A percentile compares a stretch with the other conserved stretches of the same genome.
Evolutionary conservation across 2,329 filamentous ascomycete species (phyloP).

Genomic region (Diaporthe caulivora): DNA sequence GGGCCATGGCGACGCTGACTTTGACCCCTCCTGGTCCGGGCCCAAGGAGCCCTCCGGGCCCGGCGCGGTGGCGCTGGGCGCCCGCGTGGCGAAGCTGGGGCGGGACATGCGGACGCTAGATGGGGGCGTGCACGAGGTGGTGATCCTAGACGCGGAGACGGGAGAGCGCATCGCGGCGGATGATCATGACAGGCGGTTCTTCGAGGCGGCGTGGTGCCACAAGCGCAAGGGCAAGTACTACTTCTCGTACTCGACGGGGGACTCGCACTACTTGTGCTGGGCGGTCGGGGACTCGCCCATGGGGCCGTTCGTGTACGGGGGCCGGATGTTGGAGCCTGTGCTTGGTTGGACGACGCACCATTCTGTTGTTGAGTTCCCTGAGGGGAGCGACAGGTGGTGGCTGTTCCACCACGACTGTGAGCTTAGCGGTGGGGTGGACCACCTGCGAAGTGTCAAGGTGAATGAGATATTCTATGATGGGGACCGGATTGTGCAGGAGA

Average conservation of each 20-base stretch:
- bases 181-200: conserved; percentile 82
- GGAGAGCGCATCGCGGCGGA: conserved; percentile 71
- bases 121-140: conserved; percentile 67
- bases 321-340: conserved; percentile 80
- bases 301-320: conserved; percentile 80
- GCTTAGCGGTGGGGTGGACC: conserved; percentile 75
- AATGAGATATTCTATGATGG: conserved; percentile 80
- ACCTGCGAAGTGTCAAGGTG: conserved; percentile 80
- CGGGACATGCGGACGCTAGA: conserved; percentile 76
- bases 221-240: conserved; percentile 78
- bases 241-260: conserved; percentile 83
- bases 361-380: conserved; percentile 77
- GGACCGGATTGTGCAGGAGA: conserved; percentile 66
- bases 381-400: conserved; percentile 72
- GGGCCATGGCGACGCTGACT: conserved; percentile 59
- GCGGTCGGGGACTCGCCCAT: conserved; percentile 73
- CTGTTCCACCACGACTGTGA: conserved; percentile 83
- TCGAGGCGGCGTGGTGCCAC: conserved; percentile 86
- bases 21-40: conserved; percentile 66
- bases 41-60: conserved; percentile 70
- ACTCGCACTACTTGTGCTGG: conserved; percentile 81
- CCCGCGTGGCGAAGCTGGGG: conserved; percentile 74
- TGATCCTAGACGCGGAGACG: conserved; percentile 73
- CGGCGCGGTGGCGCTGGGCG: conserved; percentile 70
- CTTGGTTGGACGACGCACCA: conserved; percentile 87